phyloP scores from a whole-genome alignment of 768 basidiomycete genomes.

The Pholiota conissans region DNA sequence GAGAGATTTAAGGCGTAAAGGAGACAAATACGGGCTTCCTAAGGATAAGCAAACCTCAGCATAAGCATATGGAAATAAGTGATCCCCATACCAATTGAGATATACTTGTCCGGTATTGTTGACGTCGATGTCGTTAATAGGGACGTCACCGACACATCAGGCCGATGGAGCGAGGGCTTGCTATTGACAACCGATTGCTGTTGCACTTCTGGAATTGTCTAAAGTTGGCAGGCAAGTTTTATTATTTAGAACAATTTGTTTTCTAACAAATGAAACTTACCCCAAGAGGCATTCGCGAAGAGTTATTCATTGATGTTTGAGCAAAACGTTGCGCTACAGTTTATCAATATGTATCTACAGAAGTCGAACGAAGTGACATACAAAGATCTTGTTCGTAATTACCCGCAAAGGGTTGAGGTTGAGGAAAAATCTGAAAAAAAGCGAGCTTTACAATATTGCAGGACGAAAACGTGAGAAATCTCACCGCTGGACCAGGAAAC shows the following conservation, averaged over 20 bases:
- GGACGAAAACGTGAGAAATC: not conserved
- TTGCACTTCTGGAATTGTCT: not conserved
- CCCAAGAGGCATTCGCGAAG: not conserved
- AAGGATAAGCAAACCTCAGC: not conserved
- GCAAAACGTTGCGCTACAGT: not conserved
- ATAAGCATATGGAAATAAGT: not conserved
- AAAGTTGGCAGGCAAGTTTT: not conserved
- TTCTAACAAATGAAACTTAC: not conserved
- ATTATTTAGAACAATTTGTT: not conserved
- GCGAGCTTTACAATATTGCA: not conserved
- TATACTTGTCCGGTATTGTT: not conserved
- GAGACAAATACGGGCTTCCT: not conserved
- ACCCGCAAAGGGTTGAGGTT: not conserved
- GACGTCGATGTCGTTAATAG: too few relatives aligned
- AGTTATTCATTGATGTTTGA: not conserved
- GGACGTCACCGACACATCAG: not conserved
- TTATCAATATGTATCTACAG: not conserved
- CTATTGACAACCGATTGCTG: not conserved
- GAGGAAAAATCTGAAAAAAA: too few relatives aligned
- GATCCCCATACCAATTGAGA: not conserved
- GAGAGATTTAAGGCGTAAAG: not conserved
- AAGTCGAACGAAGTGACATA: not conserved
- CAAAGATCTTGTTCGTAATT: not conserved
- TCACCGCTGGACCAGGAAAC: not conserved
- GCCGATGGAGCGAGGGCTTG: not conserved